A percentile compares a stretch with the other conserved stretches of the same genome.
Evolutionary conservation across 1,284 basidiomycete species (phyloP).

Genomic region (Sanghuangporus sanghuang): DNA sequence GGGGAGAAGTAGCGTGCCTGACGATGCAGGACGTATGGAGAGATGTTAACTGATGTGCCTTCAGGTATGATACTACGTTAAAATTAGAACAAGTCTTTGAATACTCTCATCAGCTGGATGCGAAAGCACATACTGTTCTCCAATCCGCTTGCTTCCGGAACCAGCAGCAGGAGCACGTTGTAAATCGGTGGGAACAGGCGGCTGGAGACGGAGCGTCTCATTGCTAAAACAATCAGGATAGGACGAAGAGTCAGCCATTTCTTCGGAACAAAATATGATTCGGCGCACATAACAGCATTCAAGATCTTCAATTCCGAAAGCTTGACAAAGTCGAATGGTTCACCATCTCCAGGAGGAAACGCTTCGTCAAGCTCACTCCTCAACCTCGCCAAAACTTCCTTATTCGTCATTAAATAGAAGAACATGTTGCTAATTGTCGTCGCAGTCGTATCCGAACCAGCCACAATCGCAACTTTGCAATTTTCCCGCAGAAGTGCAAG

Average conservation of each 20-base stretch:
- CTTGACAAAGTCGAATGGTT: slow-evolving; percentile 17
- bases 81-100: neutral
- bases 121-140: slow-evolving; percentile 6
- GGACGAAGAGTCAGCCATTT: neutral
- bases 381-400: slow-evolving; percentile 24
- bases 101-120: neutral
- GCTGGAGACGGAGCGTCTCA: slow-evolving; percentile 9
- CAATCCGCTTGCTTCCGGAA: slow-evolving; percentile 5
- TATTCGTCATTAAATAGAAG: slow-evolving; percentile 30
- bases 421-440: slow-evolving; percentile 28
- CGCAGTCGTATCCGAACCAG: slow-evolving; percentile 33
- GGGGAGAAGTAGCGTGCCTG: slow-evolving; percentile 35
- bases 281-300: slow-evolving; percentile 29
- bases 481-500: slow-evolving; percentile 27
- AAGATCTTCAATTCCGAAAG: slow-evolving; percentile 27
- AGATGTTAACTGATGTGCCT: slow-evolving; percentile 41
- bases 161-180: slow-evolving; percentile 13
- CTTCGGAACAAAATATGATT: neutral
- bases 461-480: slow-evolving; percentile 30
- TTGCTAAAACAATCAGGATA: slow-evolving; percentile 1
- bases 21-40: slow-evolving; percentile 43
- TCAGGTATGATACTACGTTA: slow-evolving; percentile 42
- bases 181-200: slow-evolving; percentile 6
- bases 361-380: slow-evolving; percentile 27
- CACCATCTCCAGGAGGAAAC: slow-evolving; percentile 18